Evolutionary conservation across 139 green algal species (phyloP).

Genomic region (Haematococcus lacustris): DNA sequence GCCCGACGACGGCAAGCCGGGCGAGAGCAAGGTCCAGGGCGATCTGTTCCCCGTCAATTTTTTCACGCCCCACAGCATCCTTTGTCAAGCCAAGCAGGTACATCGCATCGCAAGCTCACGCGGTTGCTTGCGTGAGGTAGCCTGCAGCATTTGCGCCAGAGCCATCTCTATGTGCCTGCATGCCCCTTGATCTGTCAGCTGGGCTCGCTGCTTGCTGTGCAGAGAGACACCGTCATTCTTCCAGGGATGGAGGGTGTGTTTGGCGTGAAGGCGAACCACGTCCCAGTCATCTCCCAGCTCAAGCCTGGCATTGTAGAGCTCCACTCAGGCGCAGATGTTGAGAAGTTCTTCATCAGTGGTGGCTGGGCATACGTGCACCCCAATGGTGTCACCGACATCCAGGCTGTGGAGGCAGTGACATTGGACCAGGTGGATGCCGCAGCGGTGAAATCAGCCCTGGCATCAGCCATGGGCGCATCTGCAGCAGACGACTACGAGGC

Average conservation of each 20-base stretch:
- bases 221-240: slow-evolving; percentile 50
- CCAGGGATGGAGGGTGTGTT: slow-evolving; percentile 52
- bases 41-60: slow-evolving; percentile 55
- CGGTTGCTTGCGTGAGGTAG: too few species aligned
- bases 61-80: slow-evolving; percentile 42
- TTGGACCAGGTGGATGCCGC: slow-evolving; percentile 40
- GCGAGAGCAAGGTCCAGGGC: slow-evolving; percentile 28
- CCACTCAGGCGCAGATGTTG: slow-evolving; percentile 30
- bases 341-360: slow-evolving; percentile 54
- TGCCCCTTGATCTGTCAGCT: too few species aligned
- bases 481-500: slow-evolving; percentile 47
- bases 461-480: slow-evolving; percentile 14
- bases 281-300: slow-evolving; percentile 54
- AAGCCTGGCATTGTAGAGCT: slow-evolving; percentile 48
- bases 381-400: slow-evolving; percentile 47
- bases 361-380: slow-evolving; percentile 57
- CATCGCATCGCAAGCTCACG: too few species aligned
- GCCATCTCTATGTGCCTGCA: too few species aligned
- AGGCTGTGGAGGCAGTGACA: slow-evolving; percentile 40
- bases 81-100: slow-evolving; percentile 21
- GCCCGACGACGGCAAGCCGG: slow-evolving; percentile 3
- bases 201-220: neutral
- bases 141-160: too few species aligned
- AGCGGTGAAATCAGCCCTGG: slow-evolving; percentile 42
- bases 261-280: slow-evolving; percentile 55